Conservation (phyloP, 2,329 filamentous ascomycete genomes). For the Fusarium pseudocircinatum region DNA sequence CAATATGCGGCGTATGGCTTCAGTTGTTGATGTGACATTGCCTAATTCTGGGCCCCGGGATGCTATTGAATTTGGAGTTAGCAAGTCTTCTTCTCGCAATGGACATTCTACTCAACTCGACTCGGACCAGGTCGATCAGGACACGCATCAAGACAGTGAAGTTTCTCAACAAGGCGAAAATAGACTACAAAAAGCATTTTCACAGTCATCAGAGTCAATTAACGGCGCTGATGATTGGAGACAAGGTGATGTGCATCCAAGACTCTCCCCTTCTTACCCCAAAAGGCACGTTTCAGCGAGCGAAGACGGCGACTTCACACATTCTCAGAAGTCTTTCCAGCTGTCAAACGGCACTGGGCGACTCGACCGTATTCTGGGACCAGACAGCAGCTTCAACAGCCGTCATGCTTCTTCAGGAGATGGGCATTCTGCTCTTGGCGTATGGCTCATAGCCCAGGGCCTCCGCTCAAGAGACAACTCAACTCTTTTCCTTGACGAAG, state of each 20-base stretch:
- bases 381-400: conserved; percentile 44
- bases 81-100: conserved; percentile 4
- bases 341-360: conserved; percentile 29
- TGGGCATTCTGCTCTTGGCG: conserved; percentile 48
- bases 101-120: neutral
- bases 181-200: neutral
- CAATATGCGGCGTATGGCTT: conserved; percentile 38
- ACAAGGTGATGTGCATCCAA: neutral
- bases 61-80: conserved; percentile 57
- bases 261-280: neutral
- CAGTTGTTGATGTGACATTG: conserved; percentile 43
- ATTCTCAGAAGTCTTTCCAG: conserved; percentile 27
- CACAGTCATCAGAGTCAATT: too few relatives aligned
- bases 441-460: conserved; percentile 52
- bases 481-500: conserved; percentile 23
- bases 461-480: conserved; percentile 44
- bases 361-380: conserved; percentile 36
- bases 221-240: neutral
- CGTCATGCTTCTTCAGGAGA: conserved; percentile 46
- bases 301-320: conserved; percentile 7
- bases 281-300: neutral
- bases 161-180: neutral
- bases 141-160: neutral
- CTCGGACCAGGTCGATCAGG: conserved; percentile 6
- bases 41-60: conserved; percentile 57